These are phyloP conservation scores for Hypoxylon sp. DNA, from an alignment of 2,329 filamentous ascomycete species.

Conservation along the genomic window DNA sequence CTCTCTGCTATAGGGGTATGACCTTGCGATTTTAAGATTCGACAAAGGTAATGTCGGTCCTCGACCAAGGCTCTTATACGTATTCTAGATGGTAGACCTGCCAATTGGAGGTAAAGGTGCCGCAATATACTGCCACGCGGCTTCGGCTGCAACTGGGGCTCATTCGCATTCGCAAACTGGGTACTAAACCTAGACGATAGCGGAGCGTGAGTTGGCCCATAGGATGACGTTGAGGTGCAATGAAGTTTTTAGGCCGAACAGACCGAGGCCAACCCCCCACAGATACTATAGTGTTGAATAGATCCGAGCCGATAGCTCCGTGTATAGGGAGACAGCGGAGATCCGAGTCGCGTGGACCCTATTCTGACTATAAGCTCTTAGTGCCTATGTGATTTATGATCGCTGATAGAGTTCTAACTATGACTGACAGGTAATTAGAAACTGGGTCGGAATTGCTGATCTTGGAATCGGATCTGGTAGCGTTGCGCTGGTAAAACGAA, in stretches of 20 bases:
- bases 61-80: neutral
- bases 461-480: conserved; percentile 10
- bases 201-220: neutral
- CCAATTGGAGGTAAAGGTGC: neutral
- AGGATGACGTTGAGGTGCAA: neutral
- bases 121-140: conserved; percentile 8
- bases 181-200: neutral
- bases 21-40: neutral
- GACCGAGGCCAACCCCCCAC: conserved; percentile 12
- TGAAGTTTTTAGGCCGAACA: conserved; percentile 6
- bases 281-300: neutral
- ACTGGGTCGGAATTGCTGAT: neutral
- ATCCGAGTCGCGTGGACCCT: conserved; percentile 31
- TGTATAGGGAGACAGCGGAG: conserved; percentile 17
- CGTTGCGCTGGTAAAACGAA: neutral
- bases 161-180: neutral
- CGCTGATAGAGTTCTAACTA: neutral
- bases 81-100: neutral
- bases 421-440: neutral
- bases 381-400: neutral
- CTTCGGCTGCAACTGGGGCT: conserved; percentile 4
- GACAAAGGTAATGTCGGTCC: neutral
- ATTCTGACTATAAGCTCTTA: conserved; percentile 25
- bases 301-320: conserved; percentile 44
- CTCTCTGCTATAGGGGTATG: neutral